Base-by-base conservation (phyloP, 257 asterid genomes). In the Petunia axillaris region DNA sequence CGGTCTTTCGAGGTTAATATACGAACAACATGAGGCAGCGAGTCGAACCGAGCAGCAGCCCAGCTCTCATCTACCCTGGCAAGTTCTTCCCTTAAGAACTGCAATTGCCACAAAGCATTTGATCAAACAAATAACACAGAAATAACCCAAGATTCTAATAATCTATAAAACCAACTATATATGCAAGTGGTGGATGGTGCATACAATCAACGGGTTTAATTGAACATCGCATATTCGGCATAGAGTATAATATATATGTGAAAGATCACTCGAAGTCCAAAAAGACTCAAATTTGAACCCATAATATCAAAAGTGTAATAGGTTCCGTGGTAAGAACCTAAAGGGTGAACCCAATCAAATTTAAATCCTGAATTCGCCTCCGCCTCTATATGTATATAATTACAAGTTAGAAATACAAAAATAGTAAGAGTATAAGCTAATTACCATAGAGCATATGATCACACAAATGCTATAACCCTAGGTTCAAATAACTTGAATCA, bases 11-110 rank as follows among this genome's bases (percentile, higher is more conserved):
- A 93, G 75, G 98, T 96, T 86, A 96, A 88, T 83, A 96, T 92
- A 88, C 91, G 99, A 82, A 96, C 99, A 79, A 96, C 99, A 65
- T 96, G 98, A 81, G 99, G 99, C 77, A 96, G 87, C 68, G 98
- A 90, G 88, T 96, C 99, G 75, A 96, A 96, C 67, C 99, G 98
- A 5, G 99, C 97, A 76, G 95, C 91, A 81, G 92, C 88, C 99
- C 99, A 96, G 91, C 92, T 91, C 84, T 94, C 98, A 79, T 96
- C 97, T 89, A 96, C 89, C 87, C 84, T 94, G 65, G 92, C 85
- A 84, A 96, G 95, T 80, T 96, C 98, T 87, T 91, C 95, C 91
- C 88, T 91, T 76, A 94, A 79, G 82, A 89, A 87, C 99, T 96
- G 94, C 89, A 86, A 79, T 85, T 77, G 63, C 71, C 79, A 83